Conservation (phyloP, 73 alveolate species). For the Paramecium primaurelia region DNA sequence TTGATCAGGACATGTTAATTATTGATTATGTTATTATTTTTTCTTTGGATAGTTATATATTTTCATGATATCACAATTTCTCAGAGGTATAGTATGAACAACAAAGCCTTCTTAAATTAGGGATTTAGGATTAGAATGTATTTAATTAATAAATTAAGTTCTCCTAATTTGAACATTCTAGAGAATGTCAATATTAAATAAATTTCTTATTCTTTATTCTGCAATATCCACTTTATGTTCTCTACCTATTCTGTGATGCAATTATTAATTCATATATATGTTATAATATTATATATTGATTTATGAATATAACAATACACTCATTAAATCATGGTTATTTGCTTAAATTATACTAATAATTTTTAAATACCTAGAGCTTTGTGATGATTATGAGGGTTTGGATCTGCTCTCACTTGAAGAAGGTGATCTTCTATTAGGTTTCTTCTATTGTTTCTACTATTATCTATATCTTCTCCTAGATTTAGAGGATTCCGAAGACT, state of each 20-base stretch:
- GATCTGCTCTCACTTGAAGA: conserved; percentile 9
- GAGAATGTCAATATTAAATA: neutral
- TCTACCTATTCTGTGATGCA: neutral
- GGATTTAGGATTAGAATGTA: neutral
- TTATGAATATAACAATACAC: conserved; percentile 17
- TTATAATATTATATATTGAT: neutral
- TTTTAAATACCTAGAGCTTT: neutral
- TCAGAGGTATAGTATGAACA: neutral
- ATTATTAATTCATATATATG: neutral
- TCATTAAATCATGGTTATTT: conserved; percentile 15
- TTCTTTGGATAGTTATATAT: neutral
- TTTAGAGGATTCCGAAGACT: conserved; percentile 43
- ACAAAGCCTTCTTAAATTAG: neutral
- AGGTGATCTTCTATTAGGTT: conserved; percentile 26
- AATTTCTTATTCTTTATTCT: neutral
- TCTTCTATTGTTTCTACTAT: neutral
- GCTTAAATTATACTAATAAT: neutral
- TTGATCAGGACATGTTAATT: neutral
- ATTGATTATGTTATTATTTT: neutral
- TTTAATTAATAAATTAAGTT: neutral
- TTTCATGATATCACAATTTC: neutral
- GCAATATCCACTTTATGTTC: neutral
- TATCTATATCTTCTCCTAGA: conserved; percentile 42
- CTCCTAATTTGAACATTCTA: neutral
- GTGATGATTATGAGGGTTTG: neutral